Percentiles rank a stretch among this genome's conserved stretches.
Evolutionary conservation across 257 asterid species (phyloP).

Genomic region (Ilex asprella): DNA sequence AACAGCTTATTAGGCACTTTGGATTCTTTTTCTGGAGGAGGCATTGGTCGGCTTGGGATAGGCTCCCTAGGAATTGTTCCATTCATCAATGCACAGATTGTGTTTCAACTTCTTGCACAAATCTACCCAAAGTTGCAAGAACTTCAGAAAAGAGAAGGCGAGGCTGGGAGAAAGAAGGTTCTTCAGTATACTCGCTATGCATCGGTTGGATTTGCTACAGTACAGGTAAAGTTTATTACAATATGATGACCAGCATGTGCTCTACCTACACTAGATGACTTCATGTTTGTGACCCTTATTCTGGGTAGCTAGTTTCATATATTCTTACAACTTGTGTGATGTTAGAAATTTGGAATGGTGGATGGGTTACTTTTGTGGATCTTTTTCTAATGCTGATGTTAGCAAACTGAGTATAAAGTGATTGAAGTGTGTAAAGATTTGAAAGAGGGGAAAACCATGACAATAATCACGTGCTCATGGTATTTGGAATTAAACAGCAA

Average conservation of each 20-base stretch:
- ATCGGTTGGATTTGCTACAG: slow-evolving; percentile 92
- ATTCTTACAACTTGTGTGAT: too few species aligned
- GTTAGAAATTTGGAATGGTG: background rate
- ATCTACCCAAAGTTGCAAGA: slow-evolving; percentile 94
- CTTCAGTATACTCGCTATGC: slow-evolving; percentile 98
- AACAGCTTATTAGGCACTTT: slow-evolving; percentile 88
- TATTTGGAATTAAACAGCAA: too few species aligned
- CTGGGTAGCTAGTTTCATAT: too few species aligned
- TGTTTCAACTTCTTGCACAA: slow-evolving; percentile 95
- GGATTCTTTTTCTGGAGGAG: slow-evolving; percentile 98
- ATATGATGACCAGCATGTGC: background rate
- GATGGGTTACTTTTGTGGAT: background rate
- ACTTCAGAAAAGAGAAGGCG: slow-evolving; percentile 92
- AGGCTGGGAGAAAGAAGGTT: slow-evolving; percentile 94
- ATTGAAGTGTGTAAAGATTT: too few species aligned
- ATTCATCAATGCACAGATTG: slow-evolving; percentile 93
- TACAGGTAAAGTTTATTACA: slow-evolving; percentile 52
- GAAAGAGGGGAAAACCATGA: too few species aligned
- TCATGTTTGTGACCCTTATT: too few species aligned
- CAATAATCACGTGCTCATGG: too few species aligned
- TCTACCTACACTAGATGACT: too few species aligned
- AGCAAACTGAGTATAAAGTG: background rate
- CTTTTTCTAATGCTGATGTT: background rate
- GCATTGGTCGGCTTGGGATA: slow-evolving; percentile 96
- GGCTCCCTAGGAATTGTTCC: slow-evolving; percentile 98